Evolutionary conservation across 495 filamentous ascomycete species (phyloP).

Genomic region (Xylaria intraflava): DNA sequence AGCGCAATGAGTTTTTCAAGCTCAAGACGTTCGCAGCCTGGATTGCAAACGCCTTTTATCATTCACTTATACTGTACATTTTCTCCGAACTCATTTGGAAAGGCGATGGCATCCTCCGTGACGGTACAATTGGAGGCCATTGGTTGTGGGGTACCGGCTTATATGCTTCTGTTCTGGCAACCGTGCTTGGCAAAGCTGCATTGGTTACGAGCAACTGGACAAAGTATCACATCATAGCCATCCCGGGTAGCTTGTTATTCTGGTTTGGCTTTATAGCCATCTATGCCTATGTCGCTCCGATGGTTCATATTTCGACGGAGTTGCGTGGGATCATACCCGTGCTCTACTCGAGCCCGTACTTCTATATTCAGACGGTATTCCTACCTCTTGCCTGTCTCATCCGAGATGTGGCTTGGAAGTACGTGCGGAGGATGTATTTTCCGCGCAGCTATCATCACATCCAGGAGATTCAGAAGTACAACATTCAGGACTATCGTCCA

Average conservation of each 20-base stretch:
- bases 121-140: conserved; percentile 79
- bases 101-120: conserved; percentile 62
- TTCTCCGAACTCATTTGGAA: conserved; percentile 74
- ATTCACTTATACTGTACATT: conserved; percentile 87
- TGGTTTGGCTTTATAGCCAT: conserved; percentile 88
- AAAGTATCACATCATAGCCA: conserved; percentile 93
- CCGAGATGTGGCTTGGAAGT: conserved; percentile 79
- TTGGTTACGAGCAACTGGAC: conserved; percentile 98
- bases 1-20: conserved; percentile 89
- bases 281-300: conserved; percentile 87
- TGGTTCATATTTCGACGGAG: conserved; percentile 73
- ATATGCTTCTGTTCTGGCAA: conserved; percentile 85
- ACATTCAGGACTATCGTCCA: conserved; percentile 97
- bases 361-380: conserved; percentile 81
- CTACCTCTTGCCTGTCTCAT: conserved; percentile 80
- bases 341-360: conserved; percentile 74
- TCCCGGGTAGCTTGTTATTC: conserved; percentile 85
- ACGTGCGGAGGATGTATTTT: conserved; percentile 90
- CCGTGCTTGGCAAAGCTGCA: conserved; percentile 91
- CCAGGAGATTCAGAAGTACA: conserved; percentile 99
- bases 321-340: conserved; percentile 75
- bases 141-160: conserved; percentile 96
- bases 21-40: conserved; percentile 86
- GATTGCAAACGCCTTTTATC: conserved; percentile 91
- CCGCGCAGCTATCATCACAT: conserved; percentile 97